A percentile compares a stretch with the other conserved stretches of the same genome.
Evolutionary conservation across 495 filamentous ascomycete genomes (phyloP).

Genomic region (Neurospora cerealis): DNA sequence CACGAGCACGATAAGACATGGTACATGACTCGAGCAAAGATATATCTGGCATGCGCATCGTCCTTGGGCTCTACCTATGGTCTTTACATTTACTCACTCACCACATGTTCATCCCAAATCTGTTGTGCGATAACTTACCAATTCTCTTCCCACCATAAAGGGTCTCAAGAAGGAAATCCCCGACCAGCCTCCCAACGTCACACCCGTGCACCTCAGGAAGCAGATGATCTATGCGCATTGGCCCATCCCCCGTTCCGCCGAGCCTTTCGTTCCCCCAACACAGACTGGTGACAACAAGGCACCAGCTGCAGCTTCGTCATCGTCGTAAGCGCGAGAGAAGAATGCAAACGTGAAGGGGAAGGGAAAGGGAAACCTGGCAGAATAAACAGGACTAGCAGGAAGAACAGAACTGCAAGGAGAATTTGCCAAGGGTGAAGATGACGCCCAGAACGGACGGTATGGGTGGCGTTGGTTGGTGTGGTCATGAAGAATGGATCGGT

Average conservation of each 20-base stretch:
- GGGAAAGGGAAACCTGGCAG: slow-evolving; percentile 5
- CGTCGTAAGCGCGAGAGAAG: background rate
- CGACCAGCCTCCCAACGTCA: slow-evolving; percentile 62
- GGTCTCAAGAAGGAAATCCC: slow-evolving; percentile 87
- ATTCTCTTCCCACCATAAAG: slow-evolving; percentile 30
- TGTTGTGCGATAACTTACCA: background rate
- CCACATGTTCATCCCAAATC: background rate
- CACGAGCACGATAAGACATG: background rate
- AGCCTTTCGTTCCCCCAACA: slow-evolving; percentile 25
- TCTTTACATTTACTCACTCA: background rate
- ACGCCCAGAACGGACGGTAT: background rate
- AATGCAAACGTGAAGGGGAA: background rate
- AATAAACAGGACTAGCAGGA: slow-evolving; percentile 5
- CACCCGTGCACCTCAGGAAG: slow-evolving; percentile 73
- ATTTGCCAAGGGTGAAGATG: background rate
- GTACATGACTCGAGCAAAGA: background rate
- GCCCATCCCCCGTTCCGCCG: slow-evolving; percentile 27
- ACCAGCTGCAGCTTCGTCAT: background rate
- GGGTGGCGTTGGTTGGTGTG: background rate
- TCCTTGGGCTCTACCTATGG: background rate
- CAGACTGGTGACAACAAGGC: background rate
- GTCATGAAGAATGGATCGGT: background rate
- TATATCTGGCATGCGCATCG: background rate
- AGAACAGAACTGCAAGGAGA: slow-evolving; percentile 1
- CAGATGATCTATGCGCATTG: slow-evolving; percentile 65